Conservation (phyloP, 306 rosid species). For the Ormosia emarginata region DNA sequence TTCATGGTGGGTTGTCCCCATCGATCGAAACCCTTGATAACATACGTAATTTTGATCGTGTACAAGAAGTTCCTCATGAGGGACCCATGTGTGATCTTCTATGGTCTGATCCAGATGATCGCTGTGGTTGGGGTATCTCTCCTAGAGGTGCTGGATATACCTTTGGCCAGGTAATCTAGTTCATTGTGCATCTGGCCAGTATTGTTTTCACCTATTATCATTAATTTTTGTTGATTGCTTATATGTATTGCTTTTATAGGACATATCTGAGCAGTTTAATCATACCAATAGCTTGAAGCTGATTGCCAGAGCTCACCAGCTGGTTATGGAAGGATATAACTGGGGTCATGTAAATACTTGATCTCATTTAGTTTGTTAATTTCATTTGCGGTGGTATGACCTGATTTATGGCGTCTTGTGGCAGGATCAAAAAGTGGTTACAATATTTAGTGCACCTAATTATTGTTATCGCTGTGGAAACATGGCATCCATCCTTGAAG, state of each 20-base stretch:
- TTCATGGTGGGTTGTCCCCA: constrained; percentile 93
- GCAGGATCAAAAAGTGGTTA: constrained; percentile 94
- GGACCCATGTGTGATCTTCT: constrained; percentile 97
- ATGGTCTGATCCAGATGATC: constrained; percentile 96
- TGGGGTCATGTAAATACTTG: constrained; percentile 76
- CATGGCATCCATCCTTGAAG: constrained; percentile 93
- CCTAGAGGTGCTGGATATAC: constrained; percentile 96
- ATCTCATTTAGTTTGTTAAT: neutral
- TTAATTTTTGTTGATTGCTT: neutral
- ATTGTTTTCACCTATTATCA: neutral
- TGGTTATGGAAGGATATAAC: constrained; percentile 97
- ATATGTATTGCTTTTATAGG: constrained; percentile 38
- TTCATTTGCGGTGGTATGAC: neutral
- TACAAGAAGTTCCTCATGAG: constrained; percentile 97
- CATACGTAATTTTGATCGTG: constrained; percentile 89
- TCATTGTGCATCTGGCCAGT: neutral
- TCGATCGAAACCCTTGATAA: constrained; percentile 91
- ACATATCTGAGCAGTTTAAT: constrained; percentile 93
- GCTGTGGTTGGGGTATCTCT: constrained; percentile 98
- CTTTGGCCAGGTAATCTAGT: constrained; percentile 75
- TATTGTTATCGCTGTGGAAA: constrained; percentile 94
- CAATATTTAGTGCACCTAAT: constrained; percentile 92
- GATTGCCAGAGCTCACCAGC: constrained; percentile 96
- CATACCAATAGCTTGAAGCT: constrained; percentile 86
- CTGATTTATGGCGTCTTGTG: constrained; percentile 8